Evolutionary conservation across 495 filamentous ascomycete genomes (phyloP).

Genomic region (Neurospora tetrasperma): DNA sequence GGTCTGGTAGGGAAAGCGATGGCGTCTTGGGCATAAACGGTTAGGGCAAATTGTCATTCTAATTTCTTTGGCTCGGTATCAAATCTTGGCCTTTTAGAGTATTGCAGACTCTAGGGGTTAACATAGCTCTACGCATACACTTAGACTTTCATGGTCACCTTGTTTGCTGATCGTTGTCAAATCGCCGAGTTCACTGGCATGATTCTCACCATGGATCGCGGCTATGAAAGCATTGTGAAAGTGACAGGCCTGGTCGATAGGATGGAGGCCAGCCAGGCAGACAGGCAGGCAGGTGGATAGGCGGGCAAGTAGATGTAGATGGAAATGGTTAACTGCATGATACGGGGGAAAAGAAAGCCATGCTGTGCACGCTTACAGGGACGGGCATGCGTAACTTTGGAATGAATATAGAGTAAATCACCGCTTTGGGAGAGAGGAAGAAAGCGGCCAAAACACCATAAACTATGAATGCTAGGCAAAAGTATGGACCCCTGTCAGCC

Average conservation of each 20-base stretch:
- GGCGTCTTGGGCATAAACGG: not conserved
- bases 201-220: not conserved
- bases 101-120: not conserved
- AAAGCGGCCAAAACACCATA: not conserved
- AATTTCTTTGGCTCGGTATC: not conserved
- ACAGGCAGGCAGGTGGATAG: not conserved
- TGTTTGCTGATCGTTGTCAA: not conserved
- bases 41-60: not conserved
- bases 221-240: not conserved
- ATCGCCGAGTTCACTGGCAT: not conserved
- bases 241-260: not conserved
- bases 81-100: not conserved
- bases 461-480: not conserved
- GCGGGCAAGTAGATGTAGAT: not conserved
- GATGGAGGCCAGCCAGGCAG: not conserved
- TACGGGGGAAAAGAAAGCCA: not conserved
- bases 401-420: not conserved
- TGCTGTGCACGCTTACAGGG: not conserved
- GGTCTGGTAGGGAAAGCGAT: not conserved
- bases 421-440: not conserved
- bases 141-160: not conserved
- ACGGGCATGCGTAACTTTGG: not conserved
- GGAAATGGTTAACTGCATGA: not conserved
- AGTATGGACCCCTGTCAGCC: not conserved
- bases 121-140: not conserved